phyloP scores from a whole-genome alignment of 257 asterid genomes.

The Thymus quinquecostatus region DNA sequence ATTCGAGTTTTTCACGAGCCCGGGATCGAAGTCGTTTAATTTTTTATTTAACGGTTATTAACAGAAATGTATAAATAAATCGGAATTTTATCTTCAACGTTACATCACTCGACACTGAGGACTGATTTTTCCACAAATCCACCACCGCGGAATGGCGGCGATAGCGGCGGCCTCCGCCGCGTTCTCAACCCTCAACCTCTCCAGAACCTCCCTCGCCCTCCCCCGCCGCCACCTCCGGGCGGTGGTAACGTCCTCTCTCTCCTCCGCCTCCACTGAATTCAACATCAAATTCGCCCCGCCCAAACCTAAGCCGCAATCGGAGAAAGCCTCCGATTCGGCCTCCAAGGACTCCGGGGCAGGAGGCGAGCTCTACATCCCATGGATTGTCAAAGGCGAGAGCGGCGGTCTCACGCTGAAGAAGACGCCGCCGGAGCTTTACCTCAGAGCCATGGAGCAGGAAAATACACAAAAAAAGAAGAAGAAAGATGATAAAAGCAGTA shows the following conservation, averaged over 20 bases:
- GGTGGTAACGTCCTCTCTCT: slow-evolving; percentile 46
- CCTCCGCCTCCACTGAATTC: slow-evolving; percentile 63
- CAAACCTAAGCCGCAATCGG: slow-evolving; percentile 43
- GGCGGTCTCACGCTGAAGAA: slow-evolving; percentile 58
- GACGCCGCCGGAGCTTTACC: slow-evolving; percentile 59
- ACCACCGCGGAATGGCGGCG: slow-evolving; percentile 68
- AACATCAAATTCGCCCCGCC: slow-evolving; percentile 74
- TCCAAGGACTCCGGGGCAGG: slow-evolving; percentile 35
- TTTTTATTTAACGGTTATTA: neutral
- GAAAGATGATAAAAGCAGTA: slow-evolving; percentile 38
- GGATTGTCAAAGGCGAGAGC: slow-evolving; percentile 73
- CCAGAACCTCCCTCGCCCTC: slow-evolving; percentile 38
- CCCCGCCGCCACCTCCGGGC: slow-evolving; percentile 59
- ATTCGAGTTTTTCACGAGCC: no score
- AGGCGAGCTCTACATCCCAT: slow-evolving; percentile 61
- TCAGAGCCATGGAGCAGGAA: slow-evolving; percentile 54
- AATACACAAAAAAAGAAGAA: slow-evolving; percentile 66
- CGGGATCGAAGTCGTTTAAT: no score
- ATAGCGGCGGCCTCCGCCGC: slow-evolving; percentile 70
- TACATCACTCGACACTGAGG: neutral
- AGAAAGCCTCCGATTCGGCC: slow-evolving; percentile 34
- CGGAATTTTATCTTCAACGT: slow-evolving; percentile 14
- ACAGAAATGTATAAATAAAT: slow-evolving; percentile 4
- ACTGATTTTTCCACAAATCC: neutral
- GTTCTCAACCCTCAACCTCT: slow-evolving; percentile 52